phyloP scores from a whole-genome alignment of 495 filamentous ascomycete genomes.

The Trichoderma parareesei region DNA sequence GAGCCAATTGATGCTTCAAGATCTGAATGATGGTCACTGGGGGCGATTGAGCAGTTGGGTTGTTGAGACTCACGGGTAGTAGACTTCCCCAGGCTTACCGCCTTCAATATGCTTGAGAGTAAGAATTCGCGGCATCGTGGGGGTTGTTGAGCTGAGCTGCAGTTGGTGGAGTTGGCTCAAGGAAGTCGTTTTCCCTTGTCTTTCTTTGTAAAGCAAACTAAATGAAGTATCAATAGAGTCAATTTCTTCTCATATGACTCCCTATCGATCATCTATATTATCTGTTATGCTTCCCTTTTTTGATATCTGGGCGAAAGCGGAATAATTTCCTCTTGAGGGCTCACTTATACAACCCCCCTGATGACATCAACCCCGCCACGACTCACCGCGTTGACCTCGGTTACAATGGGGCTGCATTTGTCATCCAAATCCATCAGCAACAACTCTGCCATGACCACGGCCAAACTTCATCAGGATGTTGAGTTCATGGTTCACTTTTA shows the following conservation, averaged over 20 bases:
- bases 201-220: too few species aligned
- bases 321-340: background rate
- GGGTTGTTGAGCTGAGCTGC: background rate
- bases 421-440: background rate
- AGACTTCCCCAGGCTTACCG: slow-evolving; percentile 82
- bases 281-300: background rate
- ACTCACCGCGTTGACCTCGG: slow-evolving; percentile 2
- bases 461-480: too few species aligned
- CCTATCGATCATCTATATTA: background rate
- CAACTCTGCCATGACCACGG: too few species aligned
- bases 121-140: slow-evolving; percentile 38
- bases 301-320: background rate
- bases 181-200: background rate
- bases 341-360: background rate
- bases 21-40: background rate
- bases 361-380: slow-evolving; percentile 10
- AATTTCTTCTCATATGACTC: background rate
- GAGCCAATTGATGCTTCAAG: slow-evolving; percentile 1
- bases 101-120: slow-evolving; percentile 42
- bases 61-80: slow-evolving; percentile 51
- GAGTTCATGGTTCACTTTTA: background rate
- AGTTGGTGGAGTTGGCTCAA: background rate
- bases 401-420: slow-evolving; percentile 1
- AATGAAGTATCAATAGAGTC: background rate
- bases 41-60: background rate